Evolutionary conservation across 257 asterid species (phyloP), one percentile per base, ranked within the genome.

Genomic region (Vinca minor): DNA sequence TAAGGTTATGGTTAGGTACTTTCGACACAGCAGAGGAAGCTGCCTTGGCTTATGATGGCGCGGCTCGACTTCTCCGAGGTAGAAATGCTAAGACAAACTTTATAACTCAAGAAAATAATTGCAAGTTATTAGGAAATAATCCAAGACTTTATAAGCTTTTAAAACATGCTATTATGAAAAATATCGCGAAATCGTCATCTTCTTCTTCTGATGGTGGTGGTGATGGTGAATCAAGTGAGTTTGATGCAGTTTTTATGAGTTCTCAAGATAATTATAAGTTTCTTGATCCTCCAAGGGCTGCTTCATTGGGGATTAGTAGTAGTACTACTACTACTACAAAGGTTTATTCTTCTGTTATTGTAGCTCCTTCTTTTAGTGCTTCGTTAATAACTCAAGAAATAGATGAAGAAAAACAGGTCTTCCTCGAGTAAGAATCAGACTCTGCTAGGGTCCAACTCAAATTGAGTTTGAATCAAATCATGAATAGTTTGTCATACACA

Each of bases 1-100:
- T 77, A 36, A 69, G 78, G 78, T 65, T 77, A 0, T 77, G 82
- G 82, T n/a, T 77, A 12, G 82, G 82, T 1, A 77, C 82, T 60
- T 77, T 68, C 25, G 73, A 77, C 47, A 65, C 15, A 9, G 73
- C 78, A 11, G 81, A 77, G 50, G 78, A 77, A 66, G 82, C 82
- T 5, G 82, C 78, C 63, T 20, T 64, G 53, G 82, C 78, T 25
- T 77, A 77, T 49, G 82, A 77, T 23, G 62, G 45, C 17, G 82
- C 82, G 12, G 76, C 82, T 26, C 56, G 78, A 35, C 44, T 73
- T 0, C 55, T 77, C 18, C 44, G 78, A 8, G 82, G 82, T 21
- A 70, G 62, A 73, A 77, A 73, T 18, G 78, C 82, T 0, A 73
- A 70, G 66, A 77, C 82, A 32, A 77, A 77, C 55, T 77, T 77